Percentiles rank a stretch among this genome's conserved stretches.
Conservation (phyloP, 169 alveolate species). For the Plasmodium vivax region DNA sequence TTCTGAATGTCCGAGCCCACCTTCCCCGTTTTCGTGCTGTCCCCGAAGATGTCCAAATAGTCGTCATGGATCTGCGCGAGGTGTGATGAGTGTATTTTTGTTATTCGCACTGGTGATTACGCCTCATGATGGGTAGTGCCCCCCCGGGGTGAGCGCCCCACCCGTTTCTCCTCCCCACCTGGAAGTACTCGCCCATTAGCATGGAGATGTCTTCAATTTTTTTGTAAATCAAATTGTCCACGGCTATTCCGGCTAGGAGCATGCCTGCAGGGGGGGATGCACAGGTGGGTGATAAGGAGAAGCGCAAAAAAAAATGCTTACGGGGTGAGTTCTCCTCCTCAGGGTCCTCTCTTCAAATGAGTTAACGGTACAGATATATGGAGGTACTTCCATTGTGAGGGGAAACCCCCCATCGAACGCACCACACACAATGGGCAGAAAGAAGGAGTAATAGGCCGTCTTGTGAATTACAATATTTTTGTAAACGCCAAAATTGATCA, state of each 20-base stretch:
- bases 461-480: conserved; percentile 75
- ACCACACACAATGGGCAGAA: conserved; percentile 83
- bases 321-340: neutral
- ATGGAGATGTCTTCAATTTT: conserved; percentile 79
- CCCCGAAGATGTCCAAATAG: conserved; percentile 80
- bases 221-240: conserved; percentile 76
- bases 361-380: neutral
- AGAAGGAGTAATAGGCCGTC: conserved; percentile 84
- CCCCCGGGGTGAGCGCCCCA: neutral
- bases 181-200: conserved; percentile 82
- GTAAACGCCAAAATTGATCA: conserved; percentile 47
- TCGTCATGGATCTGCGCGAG: conserved; percentile 82
- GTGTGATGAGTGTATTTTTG: neutral
- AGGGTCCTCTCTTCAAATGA: neutral
- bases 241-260: conserved; percentile 77
- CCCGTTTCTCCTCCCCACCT: conserved; percentile 48
- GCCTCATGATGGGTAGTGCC: neutral
- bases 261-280: conserved; percentile 72
- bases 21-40: conserved; percentile 79
- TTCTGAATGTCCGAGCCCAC: conserved; percentile 85
- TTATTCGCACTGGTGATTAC: neutral
- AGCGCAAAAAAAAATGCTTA: too few relatives aligned
- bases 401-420: neutral
- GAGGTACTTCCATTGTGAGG: neutral
- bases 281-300: neutral